These are phyloP conservation scores for Suillus clintonianus DNA, from an alignment of 768 basidiomycete species.

Conservation along the genomic window DNA sequence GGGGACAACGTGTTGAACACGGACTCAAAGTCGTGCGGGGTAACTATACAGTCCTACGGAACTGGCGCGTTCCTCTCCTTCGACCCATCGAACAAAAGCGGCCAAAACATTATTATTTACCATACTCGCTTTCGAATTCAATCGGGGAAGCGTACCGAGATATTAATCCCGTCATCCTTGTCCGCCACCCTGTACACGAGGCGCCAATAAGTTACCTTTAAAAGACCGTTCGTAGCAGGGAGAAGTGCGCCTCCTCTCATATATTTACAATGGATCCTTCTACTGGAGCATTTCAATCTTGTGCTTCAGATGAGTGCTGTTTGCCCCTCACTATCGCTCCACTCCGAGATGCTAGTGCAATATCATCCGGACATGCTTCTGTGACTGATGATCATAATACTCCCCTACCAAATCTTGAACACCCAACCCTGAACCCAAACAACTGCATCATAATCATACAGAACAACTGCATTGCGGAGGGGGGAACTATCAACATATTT, in stretches of 20 bases:
- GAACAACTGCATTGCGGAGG: not conserved
- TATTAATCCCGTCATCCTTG: constrained; percentile 28
- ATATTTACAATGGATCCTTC: not conserved
- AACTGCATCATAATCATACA: not conserved
- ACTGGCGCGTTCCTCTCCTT: constrained; percentile 7
- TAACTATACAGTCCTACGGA: constrained; percentile 8
- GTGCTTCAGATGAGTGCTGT: not conserved
- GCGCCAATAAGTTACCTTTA: constrained; percentile 33
- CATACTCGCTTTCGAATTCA: constrained; percentile 24
- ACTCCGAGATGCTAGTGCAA: not conserved
- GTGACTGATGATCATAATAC: not conserved
- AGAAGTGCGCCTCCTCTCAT: constrained; percentile 27
- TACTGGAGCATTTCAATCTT: not conserved
- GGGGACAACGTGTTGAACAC: constrained; percentile 12
- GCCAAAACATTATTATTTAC: constrained; percentile 16
- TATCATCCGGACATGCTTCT: not conserved
- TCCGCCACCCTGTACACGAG: constrained; percentile 37
- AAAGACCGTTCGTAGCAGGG: constrained; percentile 38
- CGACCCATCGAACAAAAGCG: constrained; percentile 2
- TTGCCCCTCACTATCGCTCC: not conserved
- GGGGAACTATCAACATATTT: not conserved
- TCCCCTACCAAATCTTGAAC: not conserved
- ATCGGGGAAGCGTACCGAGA: constrained; percentile 30
- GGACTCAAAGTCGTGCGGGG: constrained; percentile 4
- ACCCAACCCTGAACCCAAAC: not conserved